Percentiles rank a stretch among this genome's conserved stretches.
These are phyloP conservation scores for Mangifera indica DNA, from an alignment of 345 rosid species.

Conservation along the genomic window DNA sequence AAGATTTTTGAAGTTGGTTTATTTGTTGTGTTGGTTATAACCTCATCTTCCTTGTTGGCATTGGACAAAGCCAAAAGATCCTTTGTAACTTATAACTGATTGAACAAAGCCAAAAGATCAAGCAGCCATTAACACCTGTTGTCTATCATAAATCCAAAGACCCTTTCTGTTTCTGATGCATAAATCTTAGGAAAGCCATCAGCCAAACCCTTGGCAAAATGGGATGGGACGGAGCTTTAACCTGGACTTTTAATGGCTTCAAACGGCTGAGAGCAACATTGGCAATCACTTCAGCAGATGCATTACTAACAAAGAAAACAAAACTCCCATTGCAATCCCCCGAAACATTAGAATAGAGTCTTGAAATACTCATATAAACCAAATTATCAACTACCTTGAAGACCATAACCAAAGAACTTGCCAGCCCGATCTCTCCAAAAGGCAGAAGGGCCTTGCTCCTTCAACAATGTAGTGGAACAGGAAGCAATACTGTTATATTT, in stretches of 20 bases:
- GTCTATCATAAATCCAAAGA: constrained; percentile 39
- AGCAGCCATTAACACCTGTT: no score
- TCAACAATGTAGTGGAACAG: constrained; percentile 43
- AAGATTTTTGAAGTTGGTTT: no score
- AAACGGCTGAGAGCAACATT: constrained; percentile 61
- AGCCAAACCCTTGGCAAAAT: constrained; percentile 58
- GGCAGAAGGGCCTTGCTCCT: constrained; percentile 50
- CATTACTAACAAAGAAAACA: constrained; percentile 63
- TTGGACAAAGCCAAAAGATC: no score
- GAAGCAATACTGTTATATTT: constrained; percentile 49
- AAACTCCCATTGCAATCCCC: constrained; percentile 41
- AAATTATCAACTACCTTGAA: constrained; percentile 63
- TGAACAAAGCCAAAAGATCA: no score
- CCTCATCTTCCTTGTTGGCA: no score
- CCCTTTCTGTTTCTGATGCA: constrained; percentile 55
- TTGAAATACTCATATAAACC: constrained; percentile 62
- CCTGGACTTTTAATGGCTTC: constrained; percentile 61
- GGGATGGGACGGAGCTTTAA: constrained; percentile 56
- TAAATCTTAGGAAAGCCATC: constrained; percentile 60
- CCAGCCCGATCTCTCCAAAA: constrained; percentile 69
- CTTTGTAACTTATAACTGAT: no score
- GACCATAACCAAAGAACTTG: constrained; percentile 61
- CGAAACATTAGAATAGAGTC: constrained; percentile 42
- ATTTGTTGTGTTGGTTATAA: no score
- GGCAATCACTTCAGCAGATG: constrained; percentile 61